Conservation (phyloP, 768 basidiomycete species). For the Russula abietina region DNA sequence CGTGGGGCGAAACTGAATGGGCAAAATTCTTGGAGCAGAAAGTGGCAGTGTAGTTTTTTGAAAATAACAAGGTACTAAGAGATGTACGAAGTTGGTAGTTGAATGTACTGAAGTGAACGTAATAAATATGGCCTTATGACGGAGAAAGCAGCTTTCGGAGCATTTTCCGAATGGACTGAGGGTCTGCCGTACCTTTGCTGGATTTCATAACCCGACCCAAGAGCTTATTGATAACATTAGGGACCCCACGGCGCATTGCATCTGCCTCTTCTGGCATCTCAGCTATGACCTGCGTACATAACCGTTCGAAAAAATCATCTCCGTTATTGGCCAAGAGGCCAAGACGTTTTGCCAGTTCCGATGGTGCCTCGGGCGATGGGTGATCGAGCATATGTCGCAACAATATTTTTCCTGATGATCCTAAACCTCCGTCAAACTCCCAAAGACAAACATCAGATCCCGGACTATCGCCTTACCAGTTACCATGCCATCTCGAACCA, state of each 20-base stretch:
- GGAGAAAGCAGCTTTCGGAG: constrained; percentile 43
- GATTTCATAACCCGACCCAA: constrained; percentile 82
- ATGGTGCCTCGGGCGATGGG: constrained; percentile 34
- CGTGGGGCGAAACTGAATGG: constrained; percentile 83
- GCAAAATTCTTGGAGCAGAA: constrained; percentile 60
- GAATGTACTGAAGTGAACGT: constrained; percentile 1
- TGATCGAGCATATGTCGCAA: constrained; percentile 63
- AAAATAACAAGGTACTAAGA: constrained; percentile 3
- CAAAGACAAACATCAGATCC: neutral
- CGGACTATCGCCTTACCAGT: constrained; percentile 47
- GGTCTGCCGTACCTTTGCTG: constrained; percentile 74
- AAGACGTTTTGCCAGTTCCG: constrained; percentile 44
- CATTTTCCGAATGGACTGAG: constrained; percentile 46
- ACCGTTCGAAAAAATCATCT: constrained; percentile 38
- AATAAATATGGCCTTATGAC: neutral
- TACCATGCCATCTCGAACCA: constrained; percentile 58
- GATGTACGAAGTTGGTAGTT: neutral
- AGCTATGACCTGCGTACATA: constrained; percentile 62
- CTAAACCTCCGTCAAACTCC: constrained; percentile 36
- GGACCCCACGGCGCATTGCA: constrained; percentile 60
- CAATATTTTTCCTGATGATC: constrained; percentile 71
- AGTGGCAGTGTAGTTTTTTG: constrained; percentile 36
- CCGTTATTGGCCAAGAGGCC: constrained; percentile 40
- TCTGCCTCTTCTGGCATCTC: constrained; percentile 61
- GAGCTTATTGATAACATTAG: constrained; percentile 74